Conservation (phyloP, 805 yeast genomes). For the Millerozyma miso region DNA sequence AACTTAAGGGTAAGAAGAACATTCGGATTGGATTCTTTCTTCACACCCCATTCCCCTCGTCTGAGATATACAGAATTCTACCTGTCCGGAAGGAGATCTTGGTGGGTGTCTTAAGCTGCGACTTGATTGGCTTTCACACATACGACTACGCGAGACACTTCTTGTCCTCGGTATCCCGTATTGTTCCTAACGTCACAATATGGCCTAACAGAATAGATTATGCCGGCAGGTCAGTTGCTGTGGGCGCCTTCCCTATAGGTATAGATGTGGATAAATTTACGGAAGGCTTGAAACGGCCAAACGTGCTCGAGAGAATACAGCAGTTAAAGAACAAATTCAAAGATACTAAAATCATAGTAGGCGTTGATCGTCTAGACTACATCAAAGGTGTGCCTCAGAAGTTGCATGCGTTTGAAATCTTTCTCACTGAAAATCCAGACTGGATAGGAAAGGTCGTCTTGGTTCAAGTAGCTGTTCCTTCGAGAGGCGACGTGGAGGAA, state of each 20-base stretch:
- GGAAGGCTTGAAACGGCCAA: slow-evolving; percentile 62
- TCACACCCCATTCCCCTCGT: slow-evolving; percentile 97
- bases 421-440: slow-evolving; percentile 88
- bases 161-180: slow-evolving; percentile 80
- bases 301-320: slow-evolving; percentile 62
- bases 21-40: slow-evolving; percentile 87
- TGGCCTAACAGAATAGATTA: slow-evolving; percentile 87
- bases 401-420: slow-evolving; percentile 92
- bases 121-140: slow-evolving; percentile 96
- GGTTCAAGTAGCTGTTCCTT: slow-evolving; percentile 96
- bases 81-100: slow-evolving; percentile 93
- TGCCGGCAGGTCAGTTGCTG: slow-evolving; percentile 69
- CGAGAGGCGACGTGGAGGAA: slow-evolving; percentile 97
- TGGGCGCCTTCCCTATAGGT: slow-evolving; percentile 99
- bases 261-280: slow-evolving; percentile 91
- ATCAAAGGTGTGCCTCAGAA: slow-evolving; percentile 98
- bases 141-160: slow-evolving; percentile 98
- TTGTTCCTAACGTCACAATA: slow-evolving; percentile 69
- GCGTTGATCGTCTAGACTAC: slow-evolving; percentile 94
- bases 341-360: slow-evolving; percentile 84
- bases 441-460: slow-evolving; percentile 97
- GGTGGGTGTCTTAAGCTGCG: slow-evolving; percentile 89
- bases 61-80: slow-evolving; percentile 90
- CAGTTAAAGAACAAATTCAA: slow-evolving; percentile 61
- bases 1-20: slow-evolving; percentile 47